Evolutionary conservation across 352 stramenopile genomes (phyloP), one percentile per base, ranked within the genome.

Genomic region (Globisporangium rhizosaccharum): DNA sequence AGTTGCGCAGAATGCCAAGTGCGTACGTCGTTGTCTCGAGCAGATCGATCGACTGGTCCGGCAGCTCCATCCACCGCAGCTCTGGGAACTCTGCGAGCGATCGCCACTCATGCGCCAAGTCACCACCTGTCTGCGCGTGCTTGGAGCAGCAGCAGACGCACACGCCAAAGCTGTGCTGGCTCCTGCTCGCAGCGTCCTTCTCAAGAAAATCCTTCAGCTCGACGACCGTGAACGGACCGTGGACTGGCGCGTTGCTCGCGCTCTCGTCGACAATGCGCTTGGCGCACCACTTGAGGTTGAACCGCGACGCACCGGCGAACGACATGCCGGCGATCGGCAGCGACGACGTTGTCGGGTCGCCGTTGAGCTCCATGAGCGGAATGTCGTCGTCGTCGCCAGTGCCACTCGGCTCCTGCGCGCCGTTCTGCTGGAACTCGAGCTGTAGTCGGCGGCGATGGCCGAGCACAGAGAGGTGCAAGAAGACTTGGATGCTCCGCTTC

Each of bases 31-130:
- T 78, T 50, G 76, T 76, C 10, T 52, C 57, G 2, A 58, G 65
- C 15, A 78, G 57, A 41, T 88, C 70, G 39, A 90, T 71, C 3
- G 79, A 68, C 46, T 89, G 71, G 23, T 88, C 76, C 1, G 82
- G 80, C 20, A 93, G 28, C 53, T 93, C 81, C 69, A 91, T 85
- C 83, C 83, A 93, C 9, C 83, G 79, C n/a, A 93, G 53, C 56
- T 93, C 81, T 11, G 83, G 81, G 18, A 78, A 75, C 56, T 88
- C 63, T 55, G 79, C 72, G 26, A 93, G 75, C 1, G 66, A 68
- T 20, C 76, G 79, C 83, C 83, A 93, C 39, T 56, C 57, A 46
- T 93, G 81, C 17, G 7, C 11, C 17, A 71, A 65, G 30, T 64
- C 46, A 11, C 49, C 54, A n/a, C 66, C 61, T 26, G 67, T 55